phyloP scores from a whole-genome alignment of 1,284 basidiomycete genomes.

The Pseudozyma tsukubaensis region DNA sequence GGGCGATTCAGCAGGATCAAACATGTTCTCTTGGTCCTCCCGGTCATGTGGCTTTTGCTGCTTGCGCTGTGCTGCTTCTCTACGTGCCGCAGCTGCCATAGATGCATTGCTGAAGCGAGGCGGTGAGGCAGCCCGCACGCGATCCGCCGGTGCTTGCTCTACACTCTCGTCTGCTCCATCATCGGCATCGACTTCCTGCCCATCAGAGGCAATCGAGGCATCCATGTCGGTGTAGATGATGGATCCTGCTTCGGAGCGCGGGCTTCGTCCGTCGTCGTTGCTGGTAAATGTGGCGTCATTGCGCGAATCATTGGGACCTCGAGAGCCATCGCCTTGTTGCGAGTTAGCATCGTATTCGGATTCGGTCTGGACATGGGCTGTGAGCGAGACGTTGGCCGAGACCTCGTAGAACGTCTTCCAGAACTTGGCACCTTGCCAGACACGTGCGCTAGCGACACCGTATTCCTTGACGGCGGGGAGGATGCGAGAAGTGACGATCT shows the following conservation, averaged over 20 bases:
- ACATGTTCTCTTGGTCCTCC: slow-evolving; percentile 41
- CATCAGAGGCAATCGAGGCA: slow-evolving; percentile 25
- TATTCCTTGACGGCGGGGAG: slow-evolving; percentile 89
- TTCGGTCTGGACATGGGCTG: slow-evolving; percentile 42
- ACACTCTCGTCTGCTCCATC: slow-evolving; percentile 41
- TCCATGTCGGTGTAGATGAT: slow-evolving; percentile 39
- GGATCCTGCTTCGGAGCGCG: slow-evolving; percentile 36
- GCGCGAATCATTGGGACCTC: slow-evolving; percentile 34
- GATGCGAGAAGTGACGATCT: slow-evolving; percentile 82
- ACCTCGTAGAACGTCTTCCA: slow-evolving; percentile 96
- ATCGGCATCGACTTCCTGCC: slow-evolving; percentile 6
- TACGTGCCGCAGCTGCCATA: slow-evolving; percentile 76
- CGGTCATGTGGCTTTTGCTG: slow-evolving; percentile 28
- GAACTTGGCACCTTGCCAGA: slow-evolving; percentile 89
- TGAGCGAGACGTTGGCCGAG: slow-evolving; percentile 84
- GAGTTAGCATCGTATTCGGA: slow-evolving; percentile 45
- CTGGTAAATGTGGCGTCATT: slow-evolving; percentile 32
- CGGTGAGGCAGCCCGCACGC: slow-evolving; percentile 75
- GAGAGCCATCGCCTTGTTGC: slow-evolving; percentile 37
- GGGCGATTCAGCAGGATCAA: slow-evolving; percentile 75
- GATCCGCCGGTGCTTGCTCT: slow-evolving; percentile 68
- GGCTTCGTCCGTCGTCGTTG: slow-evolving; percentile 31
- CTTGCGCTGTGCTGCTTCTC: slow-evolving; percentile 68
- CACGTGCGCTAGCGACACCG: slow-evolving; percentile 84
- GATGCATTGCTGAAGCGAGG: slow-evolving; percentile 63